Percentiles rank a stretch among this genome's conserved stretches.
These are phyloP conservation scores for Detonula confervacea DNA, from an alignment of 352 stramenopile species.

Conservation along the genomic window DNA sequence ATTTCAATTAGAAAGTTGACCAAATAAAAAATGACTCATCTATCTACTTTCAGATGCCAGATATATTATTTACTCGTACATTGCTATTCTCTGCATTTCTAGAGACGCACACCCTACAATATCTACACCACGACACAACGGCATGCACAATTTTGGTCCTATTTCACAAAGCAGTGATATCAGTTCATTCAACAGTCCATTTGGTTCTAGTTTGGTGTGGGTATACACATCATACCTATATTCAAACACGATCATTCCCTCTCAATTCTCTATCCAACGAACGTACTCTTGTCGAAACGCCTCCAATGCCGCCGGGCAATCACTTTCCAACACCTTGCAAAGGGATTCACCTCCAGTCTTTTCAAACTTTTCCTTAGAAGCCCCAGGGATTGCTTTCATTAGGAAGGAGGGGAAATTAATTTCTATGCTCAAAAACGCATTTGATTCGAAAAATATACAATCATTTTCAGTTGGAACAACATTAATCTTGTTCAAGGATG, in stretches of 20 bases:
- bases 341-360: constrained; percentile 39
- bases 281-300: constrained; percentile 38
- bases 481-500: constrained; percentile 37
- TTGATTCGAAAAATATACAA: constrained; percentile 39
- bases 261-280: constrained; percentile 35
- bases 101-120: too few relatives aligned
- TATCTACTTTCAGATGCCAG: too few relatives aligned
- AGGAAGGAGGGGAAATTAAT: constrained; percentile 45
- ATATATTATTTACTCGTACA: too few relatives aligned
- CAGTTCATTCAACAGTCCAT: background rate
- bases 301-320: constrained; percentile 34
- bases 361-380: constrained; percentile 42
- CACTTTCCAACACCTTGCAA: constrained; percentile 31
- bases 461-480: constrained; percentile 28
- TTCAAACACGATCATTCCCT: background rate
- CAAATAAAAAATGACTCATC: too few relatives aligned
- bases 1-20: too few relatives aligned
- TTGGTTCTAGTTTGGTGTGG: background rate
- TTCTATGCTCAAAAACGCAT: constrained; percentile 30
- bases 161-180: too few relatives aligned
- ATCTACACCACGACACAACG: too few relatives aligned
- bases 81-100: too few relatives aligned
- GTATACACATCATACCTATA: background rate
- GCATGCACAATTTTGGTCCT: too few relatives aligned
- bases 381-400: constrained; percentile 46